Evolutionary conservation across 352 stramenopile genomes (phyloP), one percentile per base, ranked within the genome.

Genomic region (Pythium volutum): DNA sequence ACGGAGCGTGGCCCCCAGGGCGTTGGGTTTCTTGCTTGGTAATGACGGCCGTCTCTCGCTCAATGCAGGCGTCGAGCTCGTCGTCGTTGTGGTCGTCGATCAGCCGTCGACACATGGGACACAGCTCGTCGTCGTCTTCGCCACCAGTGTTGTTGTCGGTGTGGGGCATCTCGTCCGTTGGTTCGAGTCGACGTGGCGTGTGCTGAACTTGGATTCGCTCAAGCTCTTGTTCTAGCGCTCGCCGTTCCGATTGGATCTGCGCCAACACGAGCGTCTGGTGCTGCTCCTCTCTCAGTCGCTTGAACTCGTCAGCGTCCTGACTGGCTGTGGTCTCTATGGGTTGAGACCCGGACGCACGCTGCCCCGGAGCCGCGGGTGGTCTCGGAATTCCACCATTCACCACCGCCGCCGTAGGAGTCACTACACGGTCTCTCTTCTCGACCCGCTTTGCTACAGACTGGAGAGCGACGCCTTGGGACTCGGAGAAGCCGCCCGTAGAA

Each of bases 81-180:
- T 61, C 57, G 56, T 89, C 79, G 9, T 29, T 85, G 51, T 89
- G 79, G 46, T 79, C 59, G 51, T 89, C 79, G 14, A 89, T 89
- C 4, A 71, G 55, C 7, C 65, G 69, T 3, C 61, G 62, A 56
- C 79, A 89, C 5, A 89, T 78, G 9, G 79, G 79, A 34, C 79
- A 89, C 14, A 66, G 34, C 0, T 84, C 76, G 47, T 77, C 71
- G 20, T 76, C 33, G 12, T 47, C n/a, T n/a, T n/a, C n/a, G n/a
- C n/a, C n/a, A n/a, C n/a, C 55, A 20, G 20, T 38, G 8, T 25
- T 23, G 25, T 42, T 31, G 11, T 46, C 33, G 46, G 33, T 26
- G 31, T 7, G 6, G 18, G 7, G 27, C 29, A 45, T 6, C 18
- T 42, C 18, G 22, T 20, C 39, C 4, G 12, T 41, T 51, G 26